phyloP scores from a whole-genome alignment of 192 early-diverging fungal genomes.

The Coemansia sp. region DNA sequence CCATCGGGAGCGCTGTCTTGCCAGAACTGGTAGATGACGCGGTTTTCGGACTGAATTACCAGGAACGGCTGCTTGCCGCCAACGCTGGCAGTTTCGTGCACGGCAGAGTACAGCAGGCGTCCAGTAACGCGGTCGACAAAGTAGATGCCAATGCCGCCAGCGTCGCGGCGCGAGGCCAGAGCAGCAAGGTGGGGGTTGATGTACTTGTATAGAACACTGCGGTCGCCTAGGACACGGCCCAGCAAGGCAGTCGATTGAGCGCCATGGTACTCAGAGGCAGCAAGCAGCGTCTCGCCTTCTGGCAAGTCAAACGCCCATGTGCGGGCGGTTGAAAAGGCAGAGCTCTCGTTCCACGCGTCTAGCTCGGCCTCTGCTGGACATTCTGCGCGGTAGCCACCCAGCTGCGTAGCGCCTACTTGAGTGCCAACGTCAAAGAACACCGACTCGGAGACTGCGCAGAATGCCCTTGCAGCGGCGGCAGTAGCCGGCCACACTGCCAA shows the following conservation, averaged over 20 bases:
- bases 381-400: constrained; percentile 58
- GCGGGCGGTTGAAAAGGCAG: neutral
- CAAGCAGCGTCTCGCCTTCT: constrained; percentile 54
- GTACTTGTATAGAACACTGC: constrained; percentile 98
- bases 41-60: constrained; percentile 80
- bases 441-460: constrained; percentile 55
- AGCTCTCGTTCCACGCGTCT: constrained; percentile 4
- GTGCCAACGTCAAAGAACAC: constrained; percentile 70
- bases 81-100: constrained; percentile 59
- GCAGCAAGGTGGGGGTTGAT: constrained; percentile 89
- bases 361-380: constrained; percentile 48
- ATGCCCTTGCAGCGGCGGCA: constrained; percentile 46
- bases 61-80: constrained; percentile 54
- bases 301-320: constrained; percentile 61
- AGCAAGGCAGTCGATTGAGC: constrained; percentile 75
- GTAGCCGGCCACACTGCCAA: constrained; percentile 67
- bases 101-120: constrained; percentile 67
- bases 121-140: constrained; percentile 89
- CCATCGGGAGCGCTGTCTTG: constrained; percentile 58
- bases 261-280: constrained; percentile 30
- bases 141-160: constrained; percentile 62
- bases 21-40: constrained; percentile 87
- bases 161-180: constrained; percentile 58
- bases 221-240: constrained; percentile 91
- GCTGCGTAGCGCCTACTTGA: constrained; percentile 41